Evolutionary conservation across 345 rosid species (phyloP).

Genomic region (Linum trigynum): DNA sequence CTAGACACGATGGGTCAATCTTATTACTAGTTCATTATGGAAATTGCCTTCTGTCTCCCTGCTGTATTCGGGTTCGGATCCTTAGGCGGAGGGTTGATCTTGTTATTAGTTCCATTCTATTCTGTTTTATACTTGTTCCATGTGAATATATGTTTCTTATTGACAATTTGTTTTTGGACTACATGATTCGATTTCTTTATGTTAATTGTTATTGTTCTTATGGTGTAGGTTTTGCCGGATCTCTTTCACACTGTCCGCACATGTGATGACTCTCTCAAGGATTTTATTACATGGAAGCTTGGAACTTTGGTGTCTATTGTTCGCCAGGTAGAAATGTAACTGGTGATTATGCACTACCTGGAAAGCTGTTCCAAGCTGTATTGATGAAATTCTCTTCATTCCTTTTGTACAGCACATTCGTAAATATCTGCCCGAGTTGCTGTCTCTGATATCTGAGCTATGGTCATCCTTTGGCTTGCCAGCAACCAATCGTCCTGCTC

Average conservation of each 20-base stretch:
- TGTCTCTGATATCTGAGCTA: constrained; percentile 70
- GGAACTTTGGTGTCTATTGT: constrained; percentile 94
- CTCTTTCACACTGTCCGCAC: constrained; percentile 85
- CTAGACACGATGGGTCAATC: not conserved
- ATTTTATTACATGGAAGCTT: constrained; percentile 97
- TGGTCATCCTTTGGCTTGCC: constrained; percentile 94
- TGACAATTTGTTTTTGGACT: not conserved
- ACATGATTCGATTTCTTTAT: not conserved
- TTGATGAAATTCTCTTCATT: constrained; percentile 21
- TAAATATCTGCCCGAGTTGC: constrained; percentile 80
- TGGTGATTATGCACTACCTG: constrained; percentile 40
- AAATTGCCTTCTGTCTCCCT: constrained; percentile 3
- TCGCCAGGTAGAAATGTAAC: constrained; percentile 67
- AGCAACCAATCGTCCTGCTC: constrained; percentile 55
- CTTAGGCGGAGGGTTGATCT: not conserved
- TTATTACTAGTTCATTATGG: not conserved
- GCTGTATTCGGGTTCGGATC: not conserved
- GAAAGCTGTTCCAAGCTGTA: constrained; percentile 9
- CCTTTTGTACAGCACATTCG: constrained; percentile 83
- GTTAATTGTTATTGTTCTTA: not conserved
- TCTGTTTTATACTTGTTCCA: not conserved
- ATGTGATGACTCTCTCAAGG: constrained; percentile 88
- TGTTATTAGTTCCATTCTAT: not conserved
- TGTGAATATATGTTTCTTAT: not conserved
- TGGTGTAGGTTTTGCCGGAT: constrained; percentile 81